These are phyloP conservation scores for Scenedesmus sp. DNA, from an alignment of 163 green algal genomes.

Conservation along the genomic window DNA sequence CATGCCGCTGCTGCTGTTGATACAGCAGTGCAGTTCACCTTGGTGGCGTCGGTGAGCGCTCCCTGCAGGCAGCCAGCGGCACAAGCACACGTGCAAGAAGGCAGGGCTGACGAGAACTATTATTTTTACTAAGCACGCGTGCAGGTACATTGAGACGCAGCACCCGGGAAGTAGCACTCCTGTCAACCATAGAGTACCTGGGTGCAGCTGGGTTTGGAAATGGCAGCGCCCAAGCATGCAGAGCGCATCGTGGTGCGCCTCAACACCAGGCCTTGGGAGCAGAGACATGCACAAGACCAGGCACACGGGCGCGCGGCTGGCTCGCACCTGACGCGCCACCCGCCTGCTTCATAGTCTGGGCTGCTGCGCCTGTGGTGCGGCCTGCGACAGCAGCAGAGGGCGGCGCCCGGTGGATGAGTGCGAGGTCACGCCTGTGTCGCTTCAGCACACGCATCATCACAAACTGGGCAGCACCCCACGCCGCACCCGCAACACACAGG, in stretches of 20 bases:
- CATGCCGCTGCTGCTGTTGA: neutral
- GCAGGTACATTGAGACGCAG: neutral
- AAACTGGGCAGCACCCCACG: neutral
- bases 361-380: conserved; percentile 24
- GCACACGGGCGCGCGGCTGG: neutral
- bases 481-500: too few species aligned
- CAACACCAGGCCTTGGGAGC: neutral
- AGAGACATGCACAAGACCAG: neutral
- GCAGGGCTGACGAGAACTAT: too few species aligned
- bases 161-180: too few species aligned
- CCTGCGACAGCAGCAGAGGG: neutral
- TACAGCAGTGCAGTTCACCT: neutral
- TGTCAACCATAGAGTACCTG: too few species aligned
- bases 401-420: too few species aligned
- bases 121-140: too few species aligned
- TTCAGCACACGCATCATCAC: too few species aligned
- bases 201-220: too few species aligned
- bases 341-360: conserved; percentile 35
- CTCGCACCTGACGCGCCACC: neutral
- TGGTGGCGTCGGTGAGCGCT: neutral
- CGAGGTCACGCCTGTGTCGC: too few species aligned
- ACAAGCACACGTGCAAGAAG: neutral
- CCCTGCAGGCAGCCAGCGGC: neutral
- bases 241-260: too few species aligned
- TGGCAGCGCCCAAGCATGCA: neutral